phyloP scores from a whole-genome alignment of 257 asterid species.

The Echites panduratus region DNA sequence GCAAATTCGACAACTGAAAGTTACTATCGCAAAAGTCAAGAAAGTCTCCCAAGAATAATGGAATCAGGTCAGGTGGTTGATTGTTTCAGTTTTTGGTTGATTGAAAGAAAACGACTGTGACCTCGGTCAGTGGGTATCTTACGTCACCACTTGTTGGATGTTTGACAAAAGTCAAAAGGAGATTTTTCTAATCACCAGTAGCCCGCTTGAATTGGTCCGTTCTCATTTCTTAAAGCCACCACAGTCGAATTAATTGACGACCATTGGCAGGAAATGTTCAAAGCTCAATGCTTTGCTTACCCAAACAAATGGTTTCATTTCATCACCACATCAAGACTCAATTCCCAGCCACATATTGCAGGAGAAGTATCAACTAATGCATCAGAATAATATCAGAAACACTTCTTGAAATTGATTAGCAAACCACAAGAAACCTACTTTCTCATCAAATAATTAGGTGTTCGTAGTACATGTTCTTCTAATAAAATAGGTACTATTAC shows the following conservation, averaged over 20 bases:
- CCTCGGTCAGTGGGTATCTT: neutral
- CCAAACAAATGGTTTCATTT: neutral
- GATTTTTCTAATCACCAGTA: neutral
- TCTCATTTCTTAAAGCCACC: neutral
- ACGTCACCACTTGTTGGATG: neutral
- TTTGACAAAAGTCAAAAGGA: neutral
- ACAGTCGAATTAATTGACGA: neutral
- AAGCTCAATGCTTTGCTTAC: neutral
- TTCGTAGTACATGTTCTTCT: neutral
- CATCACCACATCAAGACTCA: neutral
- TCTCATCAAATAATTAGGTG: neutral
- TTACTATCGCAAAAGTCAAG: neutral
- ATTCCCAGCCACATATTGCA: neutral
- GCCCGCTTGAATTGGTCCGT: neutral
- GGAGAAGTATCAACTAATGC: neutral
- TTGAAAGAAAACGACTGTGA: neutral
- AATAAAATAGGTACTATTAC: neutral
- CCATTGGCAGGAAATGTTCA: neutral
- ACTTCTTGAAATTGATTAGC: neutral
- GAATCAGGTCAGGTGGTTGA: neutral
- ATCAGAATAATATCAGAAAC: neutral
- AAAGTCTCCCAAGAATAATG: neutral
- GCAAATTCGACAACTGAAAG: too few species aligned
- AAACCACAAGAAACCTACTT: neutral
- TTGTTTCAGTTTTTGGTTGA: neutral